Evolutionary conservation across 2,329 filamentous ascomycete genomes (phyloP).

Genomic region (Cladosporium cucumerinum): DNA sequence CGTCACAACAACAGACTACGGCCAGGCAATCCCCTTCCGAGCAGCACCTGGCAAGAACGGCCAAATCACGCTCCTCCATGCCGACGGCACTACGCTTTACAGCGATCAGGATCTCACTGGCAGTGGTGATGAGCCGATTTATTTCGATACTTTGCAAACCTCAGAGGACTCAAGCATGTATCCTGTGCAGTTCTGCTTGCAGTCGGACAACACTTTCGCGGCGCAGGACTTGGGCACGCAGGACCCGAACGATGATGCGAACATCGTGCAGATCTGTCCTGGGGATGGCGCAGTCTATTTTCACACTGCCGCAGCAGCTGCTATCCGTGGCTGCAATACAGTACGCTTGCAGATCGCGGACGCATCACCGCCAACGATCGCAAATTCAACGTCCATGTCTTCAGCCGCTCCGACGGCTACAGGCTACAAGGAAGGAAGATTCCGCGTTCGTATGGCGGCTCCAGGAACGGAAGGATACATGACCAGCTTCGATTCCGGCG

Average conservation of each 20-base stretch:
- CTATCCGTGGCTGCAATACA: not conserved
- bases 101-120: not conserved
- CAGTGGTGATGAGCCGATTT: not conserved
- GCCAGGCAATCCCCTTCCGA: not conserved
- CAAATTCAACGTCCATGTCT: not conserved
- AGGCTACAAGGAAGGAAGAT: not conserved
- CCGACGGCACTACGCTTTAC: not conserved
- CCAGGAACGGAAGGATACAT: not conserved
- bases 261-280: conserved; percentile 2
- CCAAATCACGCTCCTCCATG: not conserved
- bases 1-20: not conserved
- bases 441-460: not conserved
- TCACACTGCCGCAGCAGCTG: not conserved
- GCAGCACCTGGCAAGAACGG: not conserved
- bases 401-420: not conserved
- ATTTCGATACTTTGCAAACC: not conserved
- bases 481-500: not conserved
- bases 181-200: conserved; percentile 2
- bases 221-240: not conserved
- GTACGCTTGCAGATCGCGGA: not conserved
- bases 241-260: not conserved
- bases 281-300: not conserved
- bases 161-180: not conserved
- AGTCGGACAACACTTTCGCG: not conserved
- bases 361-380: not conserved